phyloP scores from a whole-genome alignment of 129 eudicot species.

The Deinandra increscens region DNA sequence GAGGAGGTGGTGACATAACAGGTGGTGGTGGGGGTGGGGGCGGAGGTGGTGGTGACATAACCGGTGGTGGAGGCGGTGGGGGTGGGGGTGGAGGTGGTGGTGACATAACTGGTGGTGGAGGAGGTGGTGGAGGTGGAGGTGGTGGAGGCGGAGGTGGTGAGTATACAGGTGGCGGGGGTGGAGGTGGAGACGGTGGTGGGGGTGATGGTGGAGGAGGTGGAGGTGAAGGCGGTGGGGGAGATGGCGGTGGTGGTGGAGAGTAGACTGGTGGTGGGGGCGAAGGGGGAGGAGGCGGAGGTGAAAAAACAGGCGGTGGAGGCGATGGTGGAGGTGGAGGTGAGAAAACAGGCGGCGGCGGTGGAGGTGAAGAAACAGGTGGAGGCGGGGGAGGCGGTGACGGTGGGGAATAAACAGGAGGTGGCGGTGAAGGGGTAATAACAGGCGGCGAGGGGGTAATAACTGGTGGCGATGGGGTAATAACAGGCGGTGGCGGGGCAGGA shows the following conservation, averaged over 20 bases:
- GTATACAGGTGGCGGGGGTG: slow-evolving; percentile 33
- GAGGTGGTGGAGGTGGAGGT: slow-evolving; percentile 21
- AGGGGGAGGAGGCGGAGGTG: slow-evolving; percentile 42
- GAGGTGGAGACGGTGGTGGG: slow-evolving; percentile 26
- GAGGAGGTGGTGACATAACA: slow-evolving; percentile 20
- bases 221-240: slow-evolving; percentile 48
- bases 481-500: slow-evolving; percentile 43
- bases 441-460: slow-evolving; percentile 35
- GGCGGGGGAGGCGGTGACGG: slow-evolving; percentile 43
- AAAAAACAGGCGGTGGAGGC: slow-evolving; percentile 35
- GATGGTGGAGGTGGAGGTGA: slow-evolving; percentile 12
- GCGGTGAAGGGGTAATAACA: slow-evolving; percentile 35
- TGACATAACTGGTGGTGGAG: slow-evolving; percentile 42
- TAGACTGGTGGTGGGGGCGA: slow-evolving; percentile 41
- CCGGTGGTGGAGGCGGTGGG: slow-evolving; percentile 30
- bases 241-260: slow-evolving; percentile 27
- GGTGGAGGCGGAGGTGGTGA: slow-evolving; percentile 44
- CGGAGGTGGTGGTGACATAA: slow-evolving; percentile 39
- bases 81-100: slow-evolving; percentile 36
- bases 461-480: slow-evolving; percentile 37
- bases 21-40: slow-evolving; percentile 38
- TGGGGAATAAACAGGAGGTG: slow-evolving; percentile 30
- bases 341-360: slow-evolving; percentile 34
- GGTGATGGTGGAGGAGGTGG: slow-evolving; percentile 35
- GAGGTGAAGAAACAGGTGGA: background rate